Base-by-base conservation (phyloP, 2,329 filamentous ascomycete genomes). In the Emergomyces orientalis region DNA sequence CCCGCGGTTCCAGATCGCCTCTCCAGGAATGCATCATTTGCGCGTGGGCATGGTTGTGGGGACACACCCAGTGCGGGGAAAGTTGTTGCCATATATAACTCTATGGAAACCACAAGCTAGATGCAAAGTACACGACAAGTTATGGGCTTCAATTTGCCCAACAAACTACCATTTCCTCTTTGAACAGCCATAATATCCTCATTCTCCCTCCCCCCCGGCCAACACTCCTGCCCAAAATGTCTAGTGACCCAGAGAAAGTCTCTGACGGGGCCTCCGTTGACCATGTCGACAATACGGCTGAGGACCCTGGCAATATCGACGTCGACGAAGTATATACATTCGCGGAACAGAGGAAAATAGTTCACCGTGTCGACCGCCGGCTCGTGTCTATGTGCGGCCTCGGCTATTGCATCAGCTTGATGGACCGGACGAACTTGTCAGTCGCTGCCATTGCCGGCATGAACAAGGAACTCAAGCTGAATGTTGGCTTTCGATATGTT, bases 381-480 rank as follows among this genome's bases (percentile, higher is more conserved):
- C 77, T 89, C 3, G 83, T 88, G 49, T 71, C 81, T 3, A 86
- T 82, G 1, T 82, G 85, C 4, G 86, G 86, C 25, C 71, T 81
- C 66, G 82, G 91, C 76, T 92, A 92, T 74, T 90, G 88, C 71
- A 80, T 90, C 68, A 88, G 84, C 66, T 77, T 93, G 64, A 89
- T 93, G 85, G 90, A 94, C 71, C 81, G 90, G 39, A 90, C 88
- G 1, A 93, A 93, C 73, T 76, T 92, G 71, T 84, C 84, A n/a
- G 80, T 84, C 27, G 89, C 88, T 49, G 84, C 84, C 55, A 87
- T 93, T 71, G 89, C 90, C 25, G 89, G 69, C 14, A 70, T 75
- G 69, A 67, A 54, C 27, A 62, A 59, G 30, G 71, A 72, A 2
- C 57, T 69, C 17, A 58, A 64, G 32, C 70, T 78, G 19, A 60